Evolutionary conservation across 164 flowering plant genomes (phyloP).

Genomic region (Nelumbo lutea): DNA sequence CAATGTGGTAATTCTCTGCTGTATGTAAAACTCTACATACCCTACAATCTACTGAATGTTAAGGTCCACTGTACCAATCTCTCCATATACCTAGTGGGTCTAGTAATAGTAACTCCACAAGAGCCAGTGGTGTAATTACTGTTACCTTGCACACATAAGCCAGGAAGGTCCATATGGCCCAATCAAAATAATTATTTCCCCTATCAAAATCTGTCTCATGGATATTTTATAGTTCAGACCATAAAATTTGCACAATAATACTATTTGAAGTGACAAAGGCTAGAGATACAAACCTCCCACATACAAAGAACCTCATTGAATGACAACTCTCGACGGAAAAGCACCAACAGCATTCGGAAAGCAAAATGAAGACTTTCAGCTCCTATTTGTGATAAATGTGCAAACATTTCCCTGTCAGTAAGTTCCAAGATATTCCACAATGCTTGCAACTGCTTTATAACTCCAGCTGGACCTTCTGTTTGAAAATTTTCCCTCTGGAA

Average conservation of each 20-base stretch:
- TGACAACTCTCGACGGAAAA: conserved; percentile 83
- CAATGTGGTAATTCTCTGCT: too few relatives aligned
- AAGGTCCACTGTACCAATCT: not conserved
- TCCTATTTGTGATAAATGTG: conserved; percentile 66
- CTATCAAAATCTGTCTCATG: not conserved
- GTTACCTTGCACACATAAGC: too few relatives aligned
- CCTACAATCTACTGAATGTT: not conserved
- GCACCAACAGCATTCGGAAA: conserved; percentile 84
- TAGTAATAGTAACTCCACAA: too few relatives aligned
- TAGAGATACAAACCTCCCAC: conserved; percentile 81
- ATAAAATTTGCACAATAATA: not conserved
- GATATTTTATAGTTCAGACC: not conserved
- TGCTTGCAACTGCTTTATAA: conserved; percentile 77
- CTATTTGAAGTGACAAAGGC: not conserved
- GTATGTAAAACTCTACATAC: not conserved
- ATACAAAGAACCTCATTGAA: conserved; percentile 76
- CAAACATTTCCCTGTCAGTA: conserved; percentile 66
- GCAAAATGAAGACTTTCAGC: conserved; percentile 96
- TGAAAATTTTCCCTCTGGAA: conserved; percentile 81
- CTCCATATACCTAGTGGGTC: too few relatives aligned
- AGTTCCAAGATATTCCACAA: conserved; percentile 68
- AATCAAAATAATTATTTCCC: not conserved
- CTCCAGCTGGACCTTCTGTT: conserved; percentile 88
- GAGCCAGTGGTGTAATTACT: too few relatives aligned
- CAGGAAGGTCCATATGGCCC: too few relatives aligned